Percentiles rank a stretch among this genome's conserved stretches.
Conservation (phyloP, 2,329 filamentous ascomycete genomes). For the Zymoseptoria crescenta region DNA sequence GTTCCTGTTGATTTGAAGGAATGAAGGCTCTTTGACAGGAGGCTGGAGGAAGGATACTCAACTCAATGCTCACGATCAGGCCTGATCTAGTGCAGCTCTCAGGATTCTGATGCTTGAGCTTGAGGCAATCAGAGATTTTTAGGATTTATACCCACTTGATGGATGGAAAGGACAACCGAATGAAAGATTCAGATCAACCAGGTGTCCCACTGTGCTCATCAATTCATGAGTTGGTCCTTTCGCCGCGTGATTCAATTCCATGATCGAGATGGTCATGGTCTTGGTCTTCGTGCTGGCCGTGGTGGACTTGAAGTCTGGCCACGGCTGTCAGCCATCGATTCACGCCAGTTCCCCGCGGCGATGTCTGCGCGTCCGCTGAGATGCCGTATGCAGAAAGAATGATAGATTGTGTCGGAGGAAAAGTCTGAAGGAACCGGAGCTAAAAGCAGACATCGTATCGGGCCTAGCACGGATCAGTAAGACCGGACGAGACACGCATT, state of each 20-base stretch:
- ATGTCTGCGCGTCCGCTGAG: too few relatives aligned
- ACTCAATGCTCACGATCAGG: not conserved
- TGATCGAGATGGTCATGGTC: too few relatives aligned
- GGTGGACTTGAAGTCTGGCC: too few relatives aligned
- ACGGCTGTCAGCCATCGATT: too few relatives aligned
- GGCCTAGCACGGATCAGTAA: not conserved
- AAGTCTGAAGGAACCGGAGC: not conserved
- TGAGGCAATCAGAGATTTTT: not conserved
- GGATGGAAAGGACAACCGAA: conserved; percentile 5
- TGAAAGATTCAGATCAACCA: not conserved
- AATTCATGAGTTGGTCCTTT: not conserved
- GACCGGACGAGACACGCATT: not conserved
- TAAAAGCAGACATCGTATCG: not conserved
- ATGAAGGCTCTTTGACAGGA: not conserved
- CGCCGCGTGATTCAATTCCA: not conserved
- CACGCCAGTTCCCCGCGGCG: too few relatives aligned
- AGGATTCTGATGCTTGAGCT: not conserved
- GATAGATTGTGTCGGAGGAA: not conserved
- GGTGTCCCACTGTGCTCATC: not conserved
- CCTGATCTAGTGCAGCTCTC: conserved; percentile 31
- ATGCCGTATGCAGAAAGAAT: not conserved
- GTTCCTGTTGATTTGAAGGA: conserved; percentile 69
- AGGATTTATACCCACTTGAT: not conserved
- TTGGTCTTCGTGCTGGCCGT: too few relatives aligned
- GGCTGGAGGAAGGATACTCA: not conserved